A percentile compares a stretch with the other conserved stretches of the same genome.
phyloP scores from a whole-genome alignment of 23 red algal species.

The Gracilaria domingensis region DNA sequence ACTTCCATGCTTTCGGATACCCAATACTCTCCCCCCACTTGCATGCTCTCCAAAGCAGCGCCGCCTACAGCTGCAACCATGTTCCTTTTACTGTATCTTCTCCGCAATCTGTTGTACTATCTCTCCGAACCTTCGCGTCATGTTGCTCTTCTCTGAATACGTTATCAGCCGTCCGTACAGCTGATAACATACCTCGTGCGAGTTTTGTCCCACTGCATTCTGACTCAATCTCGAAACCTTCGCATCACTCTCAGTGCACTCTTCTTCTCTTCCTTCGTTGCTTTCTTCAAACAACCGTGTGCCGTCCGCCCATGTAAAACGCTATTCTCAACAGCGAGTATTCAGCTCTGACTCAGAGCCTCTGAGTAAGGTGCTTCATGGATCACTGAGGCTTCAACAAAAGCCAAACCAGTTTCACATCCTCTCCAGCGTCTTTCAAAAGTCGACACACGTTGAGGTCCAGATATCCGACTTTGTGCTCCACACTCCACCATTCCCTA shows the following conservation, averaged over 20 bases:
- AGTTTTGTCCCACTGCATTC: background rate
- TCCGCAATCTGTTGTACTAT: background rate
- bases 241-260: background rate
- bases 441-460: background rate
- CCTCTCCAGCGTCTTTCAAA: background rate
- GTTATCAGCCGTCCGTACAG: background rate
- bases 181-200: background rate
- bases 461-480: background rate
- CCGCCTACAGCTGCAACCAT: background rate
- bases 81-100: background rate
- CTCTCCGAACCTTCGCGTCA: background rate
- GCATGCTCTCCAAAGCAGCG: background rate
- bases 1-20: background rate
- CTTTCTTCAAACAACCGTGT: background rate
- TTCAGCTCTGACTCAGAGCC: no score
- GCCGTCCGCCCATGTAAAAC: background rate
- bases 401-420: background rate
- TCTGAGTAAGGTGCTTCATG: background rate
- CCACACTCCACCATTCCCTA: background rate
- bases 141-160: background rate
- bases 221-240: background rate
- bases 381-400: background rate
- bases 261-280: background rate
- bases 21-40: background rate
- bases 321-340: background rate